Conservation (phyloP, 2,329 filamentous ascomycete species). For the Balansia obtecta region DNA sequence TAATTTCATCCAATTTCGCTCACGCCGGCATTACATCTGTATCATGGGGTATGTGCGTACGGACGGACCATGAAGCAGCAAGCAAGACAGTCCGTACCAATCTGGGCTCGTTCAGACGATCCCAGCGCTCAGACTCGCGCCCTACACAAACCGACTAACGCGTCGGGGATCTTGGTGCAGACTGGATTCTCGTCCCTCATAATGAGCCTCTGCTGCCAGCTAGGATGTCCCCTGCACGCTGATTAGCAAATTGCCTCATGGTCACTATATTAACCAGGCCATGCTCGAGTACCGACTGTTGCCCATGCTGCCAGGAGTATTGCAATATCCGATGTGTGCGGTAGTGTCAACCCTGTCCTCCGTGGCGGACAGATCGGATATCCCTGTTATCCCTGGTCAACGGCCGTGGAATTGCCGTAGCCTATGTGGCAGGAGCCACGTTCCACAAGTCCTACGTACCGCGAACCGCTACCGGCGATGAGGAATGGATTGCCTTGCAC, state of each 20-base stretch:
- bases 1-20: background rate
- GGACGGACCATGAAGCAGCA: background rate
- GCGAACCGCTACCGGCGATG: background rate
- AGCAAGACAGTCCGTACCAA: background rate
- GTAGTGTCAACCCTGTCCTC: background rate
- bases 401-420: background rate
- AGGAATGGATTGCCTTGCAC: background rate
- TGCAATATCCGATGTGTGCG: background rate
- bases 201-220: background rate
- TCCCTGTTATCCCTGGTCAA: background rate
- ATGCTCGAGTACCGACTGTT: background rate
- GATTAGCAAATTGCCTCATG: slow-evolving; percentile 1
- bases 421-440: background rate
- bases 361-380: background rate
- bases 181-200: background rate
- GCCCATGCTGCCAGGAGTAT: background rate
- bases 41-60: background rate
- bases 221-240: slow-evolving; percentile 3
- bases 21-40: background rate
- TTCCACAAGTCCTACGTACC: background rate
- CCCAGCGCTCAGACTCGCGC: slow-evolving; percentile 4
- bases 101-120: slow-evolving; percentile 1
- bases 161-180: slow-evolving; percentile 4
- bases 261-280: background rate
- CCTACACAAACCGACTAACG: background rate